Evolutionary conservation across 257 asterid genomes (phyloP), one percentile per base, ranked within the genome.

Genomic region (Eucommia ulmoides): DNA sequence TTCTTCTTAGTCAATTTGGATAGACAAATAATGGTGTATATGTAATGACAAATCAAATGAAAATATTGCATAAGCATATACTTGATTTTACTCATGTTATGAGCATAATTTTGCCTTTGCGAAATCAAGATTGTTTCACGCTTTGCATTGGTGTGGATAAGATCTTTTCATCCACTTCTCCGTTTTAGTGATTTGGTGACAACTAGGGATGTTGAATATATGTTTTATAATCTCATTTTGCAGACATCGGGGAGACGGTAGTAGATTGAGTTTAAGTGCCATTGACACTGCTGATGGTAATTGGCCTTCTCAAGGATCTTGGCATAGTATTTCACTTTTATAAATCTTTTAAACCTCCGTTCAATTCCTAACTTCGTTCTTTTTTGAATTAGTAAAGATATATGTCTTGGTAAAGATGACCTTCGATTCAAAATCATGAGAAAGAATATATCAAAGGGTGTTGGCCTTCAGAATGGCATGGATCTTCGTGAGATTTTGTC

Each of bases 401-500:
- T 49, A 16, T 66, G 50, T 54, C 92, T 86, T n/a, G 58, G 74
- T 41, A 71, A 68, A 72, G 74, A 67, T 73, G 98, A 89, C 68
- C 81, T 89, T 22, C 88, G 96, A 38, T 71, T 76, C 74, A 89
- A 89, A 64, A 75, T 89, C 60, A 61, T 70, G 76, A 74, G 68
- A 56, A 89, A 82, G 54, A 62, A 33, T 41, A 56, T 21, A 19
- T 66, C 46, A 18, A 74, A 79, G 64, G 74, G 58, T 48, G 45
- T 44, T 48, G 67, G 64, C 68, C 73, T 65, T 19, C 80, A 62
- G 69, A 68, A 58, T 66, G 77, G 68, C 16, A 48, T 61, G 57
- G 98, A 89, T 66, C 96, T 89, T 41, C 84, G 96, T 45, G 75
- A 69, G 62, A 60, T 82, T 52, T 74, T 89, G 23, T 89, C 96